These are phyloP conservation scores for Chaetomium tenue DNA, from an alignment of 495 filamentous ascomycete species.

Conservation along the genomic window DNA sequence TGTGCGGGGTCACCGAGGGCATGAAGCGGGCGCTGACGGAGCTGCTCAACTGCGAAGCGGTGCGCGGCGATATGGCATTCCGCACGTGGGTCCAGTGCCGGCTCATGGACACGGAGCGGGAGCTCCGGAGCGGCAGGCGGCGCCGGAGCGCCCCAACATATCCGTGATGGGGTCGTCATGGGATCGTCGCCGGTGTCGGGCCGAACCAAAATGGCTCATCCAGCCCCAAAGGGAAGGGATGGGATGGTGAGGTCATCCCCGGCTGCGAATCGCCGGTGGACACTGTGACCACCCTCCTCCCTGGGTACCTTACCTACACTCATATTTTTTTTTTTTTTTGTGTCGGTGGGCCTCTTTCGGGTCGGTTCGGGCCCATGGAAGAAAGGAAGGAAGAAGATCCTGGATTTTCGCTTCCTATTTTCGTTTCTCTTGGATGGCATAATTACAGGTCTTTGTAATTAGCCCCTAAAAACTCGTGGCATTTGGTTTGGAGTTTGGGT, in stretches of 20 bases:
- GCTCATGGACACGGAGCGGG: conserved; percentile 63
- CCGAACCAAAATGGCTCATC: neutral
- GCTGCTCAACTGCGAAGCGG: conserved; percentile 61
- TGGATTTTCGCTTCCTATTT: neutral
- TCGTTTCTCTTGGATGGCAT: conserved; percentile 1
- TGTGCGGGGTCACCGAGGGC: conserved; percentile 60
- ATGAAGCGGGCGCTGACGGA: conserved; percentile 65
- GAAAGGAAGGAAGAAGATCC: neutral
- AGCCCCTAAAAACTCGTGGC: neutral
- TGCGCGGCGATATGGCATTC: conserved; percentile 54
- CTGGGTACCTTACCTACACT: too few relatives aligned
- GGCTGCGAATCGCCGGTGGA: neutral
- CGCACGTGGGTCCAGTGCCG: conserved; percentile 62
- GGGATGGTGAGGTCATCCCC: neutral
- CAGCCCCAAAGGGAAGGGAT: neutral
- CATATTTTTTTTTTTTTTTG: neutral
- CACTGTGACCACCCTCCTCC: neutral
- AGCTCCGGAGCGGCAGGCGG: conserved; percentile 51
- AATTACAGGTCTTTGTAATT: conserved; percentile 13
- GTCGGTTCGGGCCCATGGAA: neutral
- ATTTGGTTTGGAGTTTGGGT: conserved; percentile 26
- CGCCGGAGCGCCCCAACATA: conserved; percentile 39
- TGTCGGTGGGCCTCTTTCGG: neutral
- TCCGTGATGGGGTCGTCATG: neutral
- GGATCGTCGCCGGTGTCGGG: neutral